Evolutionary conservation across 192 early-diverging fungal genomes (phyloP).

Genomic region (Backusella tuberculispora): DNA sequence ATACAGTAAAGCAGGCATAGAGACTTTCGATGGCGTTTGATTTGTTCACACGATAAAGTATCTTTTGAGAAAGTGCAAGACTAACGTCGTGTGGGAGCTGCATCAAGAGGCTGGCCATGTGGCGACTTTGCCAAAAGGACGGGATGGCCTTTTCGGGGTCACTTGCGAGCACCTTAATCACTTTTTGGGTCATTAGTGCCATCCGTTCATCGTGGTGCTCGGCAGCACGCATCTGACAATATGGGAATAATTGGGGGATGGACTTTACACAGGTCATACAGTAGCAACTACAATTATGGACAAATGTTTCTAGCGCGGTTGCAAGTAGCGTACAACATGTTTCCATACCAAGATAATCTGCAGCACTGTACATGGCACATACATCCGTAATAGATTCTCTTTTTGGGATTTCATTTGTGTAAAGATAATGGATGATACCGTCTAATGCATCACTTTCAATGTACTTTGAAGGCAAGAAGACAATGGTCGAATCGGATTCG

Average conservation of each 20-base stretch:
- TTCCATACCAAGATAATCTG: slow-evolving; percentile 39
- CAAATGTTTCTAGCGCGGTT: not conserved
- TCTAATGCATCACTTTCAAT: slow-evolving; percentile 15
- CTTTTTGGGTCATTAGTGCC: not conserved
- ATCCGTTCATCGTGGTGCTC: slow-evolving; percentile 23
- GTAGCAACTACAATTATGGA: slow-evolving; percentile 30
- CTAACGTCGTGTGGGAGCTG: slow-evolving; percentile 6
- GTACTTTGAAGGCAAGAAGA: slow-evolving; percentile 20
- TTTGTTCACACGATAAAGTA: slow-evolving; percentile 25
- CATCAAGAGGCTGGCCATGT: slow-evolving; percentile 20
- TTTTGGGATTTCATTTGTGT: slow-evolving; percentile 18
- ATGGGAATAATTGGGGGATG: slow-evolving; percentile 16
- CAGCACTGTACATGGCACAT: slow-evolving; percentile 24
- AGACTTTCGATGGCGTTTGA: slow-evolving; percentile 33
- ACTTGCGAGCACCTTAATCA: slow-evolving; percentile 1
- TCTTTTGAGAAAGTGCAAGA: slow-evolving; percentile 8
- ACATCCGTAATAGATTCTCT: slow-evolving; percentile 12
- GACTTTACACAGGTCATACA: slow-evolving; percentile 15
- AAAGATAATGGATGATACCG: slow-evolving; percentile 29
- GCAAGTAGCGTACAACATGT: slow-evolving; percentile 7
- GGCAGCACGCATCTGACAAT: not conserved
- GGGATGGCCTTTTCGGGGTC: slow-evolving; percentile 34
- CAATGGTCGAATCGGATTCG: slow-evolving; percentile 20
- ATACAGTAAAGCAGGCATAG: slow-evolving; percentile 25
- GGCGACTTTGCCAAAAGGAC: slow-evolving; percentile 24